Conservation (phyloP, 441 rosid species). For the Pelargonium fulgidum region DNA sequence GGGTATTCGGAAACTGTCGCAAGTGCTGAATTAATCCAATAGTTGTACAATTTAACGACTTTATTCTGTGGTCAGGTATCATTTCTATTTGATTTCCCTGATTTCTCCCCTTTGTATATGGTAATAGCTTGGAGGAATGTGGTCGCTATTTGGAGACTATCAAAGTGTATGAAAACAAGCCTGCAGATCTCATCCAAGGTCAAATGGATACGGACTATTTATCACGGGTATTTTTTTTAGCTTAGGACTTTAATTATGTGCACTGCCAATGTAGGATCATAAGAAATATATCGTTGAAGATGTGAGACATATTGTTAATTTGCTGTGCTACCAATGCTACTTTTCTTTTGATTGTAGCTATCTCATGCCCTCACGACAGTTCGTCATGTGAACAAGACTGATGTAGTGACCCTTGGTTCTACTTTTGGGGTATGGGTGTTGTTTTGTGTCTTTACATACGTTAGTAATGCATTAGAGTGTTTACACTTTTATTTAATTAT, state of each 20-base stretch:
- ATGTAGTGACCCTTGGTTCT: conserved; percentile 93
- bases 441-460: background rate
- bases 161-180: conserved; percentile 87
- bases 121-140: conserved; percentile 81
- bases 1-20: conserved; percentile 12
- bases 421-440: conserved; percentile 71
- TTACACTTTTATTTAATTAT: background rate
- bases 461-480: background rate
- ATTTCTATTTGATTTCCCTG: conserved; percentile 11
- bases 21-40: background rate
- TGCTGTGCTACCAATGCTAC: conserved; percentile 4
- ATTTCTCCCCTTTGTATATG: conserved; percentile 16
- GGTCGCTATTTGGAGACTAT: conserved; percentile 95
- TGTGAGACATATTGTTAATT: background rate
- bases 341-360: conserved; percentile 41
- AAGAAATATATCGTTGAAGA: background rate
- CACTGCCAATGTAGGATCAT: conserved; percentile 3
- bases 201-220: conserved; percentile 87
- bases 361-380: conserved; percentile 75
- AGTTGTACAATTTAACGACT: background rate
- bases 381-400: conserved; percentile 87
- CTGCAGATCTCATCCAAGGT: conserved; percentile 92
- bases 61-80: background rate
- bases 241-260: no score
- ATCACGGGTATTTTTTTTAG: conserved; percentile 47